Base-by-base conservation (phyloP, 495 filamentous ascomycete genomes). In the Platismatia glauca region DNA sequence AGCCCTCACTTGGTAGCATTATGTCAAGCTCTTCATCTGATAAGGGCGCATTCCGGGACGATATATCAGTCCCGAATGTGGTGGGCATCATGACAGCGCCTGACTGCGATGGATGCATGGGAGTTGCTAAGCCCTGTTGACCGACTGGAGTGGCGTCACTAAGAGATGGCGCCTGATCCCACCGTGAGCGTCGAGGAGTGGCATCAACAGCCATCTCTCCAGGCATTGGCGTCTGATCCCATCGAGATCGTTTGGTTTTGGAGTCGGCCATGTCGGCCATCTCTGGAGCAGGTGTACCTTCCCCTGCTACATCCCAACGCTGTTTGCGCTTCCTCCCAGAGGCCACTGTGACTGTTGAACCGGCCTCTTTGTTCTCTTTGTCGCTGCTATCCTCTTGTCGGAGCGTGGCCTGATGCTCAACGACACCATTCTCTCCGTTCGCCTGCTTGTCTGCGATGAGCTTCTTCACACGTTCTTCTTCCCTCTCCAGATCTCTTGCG, bases 11-110 rank as follows among this genome's bases (percentile, higher is more conserved):
- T 12, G 95, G 95, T 4, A 99, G 81, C 84, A 97, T 89, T 67
- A 87, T 76, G 73, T 99, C 88, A 37, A 99, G 84, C 67, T 96
- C 91, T 74, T 97, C 94, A 71, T 99, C 95, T 39, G 91, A 90
- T 58, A 95, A 78, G 1, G 87, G 80, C 60, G 85, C 87, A 71
- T 89, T 89, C 60, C 91, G 85, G 61, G 79, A 82, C n/a, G 88
- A 86, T 27, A 90, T 83, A 71, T 95, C 90, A 33, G 86, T 86
- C 37, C 89, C 91, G 75, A 95, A 95, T 46, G 82, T 76, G 58
- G 79, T 77, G 50, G 82, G 77, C 46, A 77, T 68, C 67, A 83
- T 73, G 52, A 84, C 75, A 29, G 77, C 80, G 59, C 77, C 79
- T 65, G 74, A 73, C 69, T 90, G 88, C 37, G 89, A 89, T 58